Base-by-base conservation (phyloP, 73 alveolate species). In the Durusdinium trenchii region DNA sequence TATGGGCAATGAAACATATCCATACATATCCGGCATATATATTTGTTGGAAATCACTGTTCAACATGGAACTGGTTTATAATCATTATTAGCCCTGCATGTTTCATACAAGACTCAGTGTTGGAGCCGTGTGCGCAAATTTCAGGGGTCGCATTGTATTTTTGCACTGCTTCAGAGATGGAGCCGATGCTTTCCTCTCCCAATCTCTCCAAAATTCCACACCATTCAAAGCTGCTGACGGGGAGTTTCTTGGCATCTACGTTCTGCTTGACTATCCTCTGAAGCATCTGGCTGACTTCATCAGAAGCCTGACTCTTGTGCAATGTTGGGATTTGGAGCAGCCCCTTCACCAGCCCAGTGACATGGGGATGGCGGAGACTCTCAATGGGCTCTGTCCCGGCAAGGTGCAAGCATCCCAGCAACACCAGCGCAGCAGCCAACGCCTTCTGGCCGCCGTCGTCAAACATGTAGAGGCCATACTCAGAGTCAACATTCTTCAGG, bases 391-490 rank as follows among this genome's bases (percentile, higher is more conserved):
- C 9, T 7, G 46, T 84, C 54, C 6, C 7, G 14, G 16, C 52
- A 35, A 36, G 51, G 62, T 50, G 50, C 23, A 50, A 10, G n/a
- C 47, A 9, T 18, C 75, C 93, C 6, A 23, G 7, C 94, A 73
- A 84, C 28, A 51, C 94, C 94, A 84, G 32, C 16, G 94, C 94
- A 3, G 71, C 30, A 9, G 94, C 94, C 1, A 84, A 38, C 23
- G 76, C 73, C 16, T n/a, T 26, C 94, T 50, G 48, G 26, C 94
- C 94, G 2, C 94, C 94, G n/a, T 84, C 94, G 52, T 84, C 94
- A 52, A 84, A 84, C 50, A 36, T 35, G 54, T 50, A 32, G 2
- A 36, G 43, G 9, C 81, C 43, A 38, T 36, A 18, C 14, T 14
- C 71, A 30, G 48, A 52, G 54, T 30, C 51, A 16, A 3, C 50